phyloP scores from a whole-genome alignment of 371 early-diverging fungal genomes.

The Mucor velutinosus region DNA sequence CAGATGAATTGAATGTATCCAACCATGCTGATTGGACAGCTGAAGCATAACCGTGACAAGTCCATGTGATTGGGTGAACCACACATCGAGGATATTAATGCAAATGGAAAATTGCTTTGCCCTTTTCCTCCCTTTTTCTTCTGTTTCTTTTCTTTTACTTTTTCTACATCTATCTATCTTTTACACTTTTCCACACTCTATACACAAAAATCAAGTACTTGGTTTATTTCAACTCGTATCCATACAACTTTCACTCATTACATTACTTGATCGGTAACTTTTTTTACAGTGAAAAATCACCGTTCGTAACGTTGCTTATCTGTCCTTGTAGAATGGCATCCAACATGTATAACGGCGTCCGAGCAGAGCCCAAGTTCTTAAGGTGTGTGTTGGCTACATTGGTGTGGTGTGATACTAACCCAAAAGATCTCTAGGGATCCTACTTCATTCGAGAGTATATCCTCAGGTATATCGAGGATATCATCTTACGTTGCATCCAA shows the following conservation, averaged over 20 bases:
- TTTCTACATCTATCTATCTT: not conserved
- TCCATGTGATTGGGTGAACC: slow-evolving; percentile 12
- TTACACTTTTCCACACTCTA: not conserved
- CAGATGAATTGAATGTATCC: not conserved
- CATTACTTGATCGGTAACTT: slow-evolving; percentile 1
- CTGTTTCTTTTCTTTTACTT: slow-evolving; percentile 1
- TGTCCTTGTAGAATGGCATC: slow-evolving; percentile 14
- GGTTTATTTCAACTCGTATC: not conserved
- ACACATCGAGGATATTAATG: slow-evolving; percentile 2
- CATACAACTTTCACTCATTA: not conserved
- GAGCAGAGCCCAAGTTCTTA: slow-evolving; percentile 53
- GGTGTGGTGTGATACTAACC: not conserved
- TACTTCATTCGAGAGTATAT: slow-evolving; percentile 62
- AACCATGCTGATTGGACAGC: not conserved
- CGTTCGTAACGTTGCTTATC: not conserved
- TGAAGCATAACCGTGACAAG: not conserved
- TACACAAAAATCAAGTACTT: not conserved
- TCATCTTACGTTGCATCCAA: slow-evolving; percentile 61
- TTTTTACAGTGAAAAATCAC: not conserved
- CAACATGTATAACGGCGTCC: slow-evolving; percentile 41
- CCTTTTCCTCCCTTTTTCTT: slow-evolving; percentile 2
- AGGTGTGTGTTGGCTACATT: slow-evolving; percentile 21
- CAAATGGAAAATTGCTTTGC: not conserved
- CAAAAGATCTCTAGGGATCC: slow-evolving; percentile 46
- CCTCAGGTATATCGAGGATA: slow-evolving; percentile 58